Evolutionary conservation across 1,284 basidiomycete species (phyloP), one percentile per base, ranked within the genome.

Genomic region (Volvariella volvacea): DNA sequence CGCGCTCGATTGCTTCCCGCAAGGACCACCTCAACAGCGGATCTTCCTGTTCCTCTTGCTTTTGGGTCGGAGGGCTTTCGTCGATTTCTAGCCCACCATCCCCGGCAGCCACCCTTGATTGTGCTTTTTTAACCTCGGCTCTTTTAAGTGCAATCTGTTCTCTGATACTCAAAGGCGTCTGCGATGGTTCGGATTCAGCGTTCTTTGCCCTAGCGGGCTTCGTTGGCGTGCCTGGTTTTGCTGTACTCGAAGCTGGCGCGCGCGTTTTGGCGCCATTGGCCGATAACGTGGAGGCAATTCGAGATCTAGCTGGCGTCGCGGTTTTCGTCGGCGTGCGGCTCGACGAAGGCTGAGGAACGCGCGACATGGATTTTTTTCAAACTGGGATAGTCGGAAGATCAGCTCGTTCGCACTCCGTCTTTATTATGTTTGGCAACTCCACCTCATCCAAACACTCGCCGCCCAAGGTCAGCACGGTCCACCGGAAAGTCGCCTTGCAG

Each of bases 121-220:
- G 60, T 1, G 70, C 63, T 54, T 85, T 88, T 65, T 80, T 85
- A 0, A 77, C 82, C 55, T 86, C 81, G 1, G 86, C 83, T 36
- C 85, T 71, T 51, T 74, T 83, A 36, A 85, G 65, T 2, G 85
- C 85, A 53, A 88, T 87, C 21, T 78, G 80, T 51, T 87, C 85
- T 51, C 78, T 79, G 50, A 88, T 71, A 55, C 71, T 86, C 32
- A 86, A 58, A 22, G 60, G 37, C 43, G 65, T 67, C 8, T 64
- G 53, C 1, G 52, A 45, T 22, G 58, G 12, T 9, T 42, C 36
- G 10, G 44, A 20, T 36, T 36, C 19, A 47, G 40, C 9, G 50
- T 46, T 20, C 49, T 20, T 22, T 52, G 47, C n/a, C 16, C 42
- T n/a, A 32, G 47, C 22, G 22, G 43, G 22, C 51, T 59, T 42